phyloP scores from a whole-genome alignment of 2,329 filamentous ascomycete genomes.

The Penicillium verrucosum region DNA sequence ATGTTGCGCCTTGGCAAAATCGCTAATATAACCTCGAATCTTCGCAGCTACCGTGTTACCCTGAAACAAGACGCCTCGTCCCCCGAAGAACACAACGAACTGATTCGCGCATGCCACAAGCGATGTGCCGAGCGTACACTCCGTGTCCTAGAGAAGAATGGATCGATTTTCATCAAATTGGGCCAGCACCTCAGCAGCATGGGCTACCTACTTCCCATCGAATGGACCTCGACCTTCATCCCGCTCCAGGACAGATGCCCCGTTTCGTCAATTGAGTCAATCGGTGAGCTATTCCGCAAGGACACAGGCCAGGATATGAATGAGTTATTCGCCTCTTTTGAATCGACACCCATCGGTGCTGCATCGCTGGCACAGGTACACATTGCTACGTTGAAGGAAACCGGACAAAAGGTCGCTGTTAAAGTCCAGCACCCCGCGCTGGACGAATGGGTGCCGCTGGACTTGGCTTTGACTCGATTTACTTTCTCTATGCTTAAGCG shows the following conservation, averaged over 20 bases:
- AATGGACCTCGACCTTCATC: conserved; percentile 95
- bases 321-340: conserved; percentile 84
- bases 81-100: conserved; percentile 60
- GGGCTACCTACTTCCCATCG: conserved; percentile 85
- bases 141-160: conserved; percentile 86
- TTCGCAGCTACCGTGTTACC: conserved; percentile 74
- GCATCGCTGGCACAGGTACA: conserved; percentile 95
- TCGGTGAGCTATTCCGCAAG: conserved; percentile 77
- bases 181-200: conserved; percentile 94
- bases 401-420: conserved; percentile 83
- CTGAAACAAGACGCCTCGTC: conserved; percentile 67
- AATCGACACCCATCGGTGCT: conserved; percentile 76
- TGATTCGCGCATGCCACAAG: conserved; percentile 81
- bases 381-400: conserved; percentile 75
- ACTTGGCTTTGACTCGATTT: conserved; percentile 79
- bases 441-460: conserved; percentile 84
- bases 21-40: conserved; percentile 4
- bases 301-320: conserved; percentile 78
- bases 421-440: conserved; percentile 93
- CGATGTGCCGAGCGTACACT: conserved; percentile 87
- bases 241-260: conserved; percentile 95
- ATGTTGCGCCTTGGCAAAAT: neutral
- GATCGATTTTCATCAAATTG: conserved; percentile 97
- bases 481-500: conserved; percentile 86
- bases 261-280: conserved; percentile 81